A percentile compares a stretch with the other conserved stretches of the same genome.
These are phyloP conservation scores for Fomitopsis pulvina DNA, from an alignment of 768 basidiomycete genomes.

Conservation along the genomic window DNA sequence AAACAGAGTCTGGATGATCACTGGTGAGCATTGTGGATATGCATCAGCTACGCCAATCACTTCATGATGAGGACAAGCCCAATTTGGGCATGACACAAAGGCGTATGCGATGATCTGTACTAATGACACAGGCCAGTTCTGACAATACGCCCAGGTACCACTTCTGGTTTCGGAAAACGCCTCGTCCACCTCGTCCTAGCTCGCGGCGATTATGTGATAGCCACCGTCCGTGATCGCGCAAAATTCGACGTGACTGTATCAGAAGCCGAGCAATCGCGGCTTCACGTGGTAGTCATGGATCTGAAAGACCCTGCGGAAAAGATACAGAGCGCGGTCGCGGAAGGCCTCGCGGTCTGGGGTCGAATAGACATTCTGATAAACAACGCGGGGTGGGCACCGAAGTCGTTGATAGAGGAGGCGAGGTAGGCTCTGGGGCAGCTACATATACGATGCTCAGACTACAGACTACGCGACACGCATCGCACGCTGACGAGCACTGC, in stretches of 20 bases:
- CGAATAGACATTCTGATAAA: constrained; percentile 33
- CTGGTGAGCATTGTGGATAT: background rate
- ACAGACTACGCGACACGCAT: background rate
- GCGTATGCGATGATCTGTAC: background rate
- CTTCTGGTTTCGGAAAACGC: constrained; percentile 1
- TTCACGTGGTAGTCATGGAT: constrained; percentile 43
- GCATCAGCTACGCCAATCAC: background rate
- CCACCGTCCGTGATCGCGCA: constrained; percentile 3
- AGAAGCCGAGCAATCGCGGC: constrained; percentile 24
- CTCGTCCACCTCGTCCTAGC: constrained; percentile 9
- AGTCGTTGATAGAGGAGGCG: constrained; percentile 34
- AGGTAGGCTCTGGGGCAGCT: constrained; percentile 19
- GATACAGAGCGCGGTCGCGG: constrained; percentile 26
- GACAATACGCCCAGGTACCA: background rate
- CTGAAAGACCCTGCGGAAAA: constrained; percentile 32
- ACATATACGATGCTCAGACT: background rate
- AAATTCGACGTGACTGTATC: constrained; percentile 5
- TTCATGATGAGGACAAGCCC: background rate
- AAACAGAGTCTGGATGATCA: constrained; percentile 4
- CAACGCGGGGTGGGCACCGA: constrained; percentile 36
- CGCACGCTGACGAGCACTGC: background rate
- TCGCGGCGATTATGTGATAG: constrained; percentile 20
- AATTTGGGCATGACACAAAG: background rate
- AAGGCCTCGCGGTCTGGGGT: constrained; percentile 23
- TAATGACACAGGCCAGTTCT: background rate